phyloP scores from a whole-genome alignment of 2,329 filamentous ascomycete genomes.

The Fusarium kyushuense region DNA sequence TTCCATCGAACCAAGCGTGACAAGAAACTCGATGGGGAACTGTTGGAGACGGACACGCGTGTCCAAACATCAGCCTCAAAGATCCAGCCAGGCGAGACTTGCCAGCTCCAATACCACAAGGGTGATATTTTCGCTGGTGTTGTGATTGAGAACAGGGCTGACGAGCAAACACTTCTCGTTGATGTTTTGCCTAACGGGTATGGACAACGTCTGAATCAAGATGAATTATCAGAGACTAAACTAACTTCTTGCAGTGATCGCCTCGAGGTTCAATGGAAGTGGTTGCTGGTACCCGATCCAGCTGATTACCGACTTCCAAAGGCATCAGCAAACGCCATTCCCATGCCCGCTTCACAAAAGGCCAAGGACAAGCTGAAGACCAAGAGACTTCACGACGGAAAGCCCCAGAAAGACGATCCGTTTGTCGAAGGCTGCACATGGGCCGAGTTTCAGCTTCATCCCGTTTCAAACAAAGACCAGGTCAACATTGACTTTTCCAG shows the following conservation, averaged over 20 bases:
- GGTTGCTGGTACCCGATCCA: constrained; percentile 78
- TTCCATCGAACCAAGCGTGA: constrained; percentile 92
- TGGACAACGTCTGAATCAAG: constrained; percentile 50
- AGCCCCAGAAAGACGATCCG: constrained; percentile 72
- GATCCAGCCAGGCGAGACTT: constrained; percentile 78
- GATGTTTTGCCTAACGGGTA: constrained; percentile 89
- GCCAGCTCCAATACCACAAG: constrained; percentile 86
- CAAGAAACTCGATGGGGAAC: constrained; percentile 76
- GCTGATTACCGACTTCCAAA: constrained; percentile 79
- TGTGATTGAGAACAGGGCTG: constrained; percentile 83
- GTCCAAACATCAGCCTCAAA: constrained; percentile 75
- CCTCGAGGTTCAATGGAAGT: constrained; percentile 87
- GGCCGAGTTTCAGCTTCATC: constrained; percentile 81
- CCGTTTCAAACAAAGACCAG: constrained; percentile 69
- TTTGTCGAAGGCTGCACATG: constrained; percentile 78
- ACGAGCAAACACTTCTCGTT: constrained; percentile 81
- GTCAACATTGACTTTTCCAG: constrained; percentile 78
- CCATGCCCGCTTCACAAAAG: constrained; percentile 73
- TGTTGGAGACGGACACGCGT: constrained; percentile 76
- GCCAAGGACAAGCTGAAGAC: constrained; percentile 76
- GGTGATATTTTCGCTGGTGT: constrained; percentile 92
- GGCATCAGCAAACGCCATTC: constrained; percentile 78
- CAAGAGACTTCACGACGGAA: constrained; percentile 70
- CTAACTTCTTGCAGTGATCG: constrained; percentile 71
- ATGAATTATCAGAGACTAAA: not conserved